phyloP scores from a whole-genome alignment of 768 basidiomycete genomes.

The Artomyces pyxidatus region DNA sequence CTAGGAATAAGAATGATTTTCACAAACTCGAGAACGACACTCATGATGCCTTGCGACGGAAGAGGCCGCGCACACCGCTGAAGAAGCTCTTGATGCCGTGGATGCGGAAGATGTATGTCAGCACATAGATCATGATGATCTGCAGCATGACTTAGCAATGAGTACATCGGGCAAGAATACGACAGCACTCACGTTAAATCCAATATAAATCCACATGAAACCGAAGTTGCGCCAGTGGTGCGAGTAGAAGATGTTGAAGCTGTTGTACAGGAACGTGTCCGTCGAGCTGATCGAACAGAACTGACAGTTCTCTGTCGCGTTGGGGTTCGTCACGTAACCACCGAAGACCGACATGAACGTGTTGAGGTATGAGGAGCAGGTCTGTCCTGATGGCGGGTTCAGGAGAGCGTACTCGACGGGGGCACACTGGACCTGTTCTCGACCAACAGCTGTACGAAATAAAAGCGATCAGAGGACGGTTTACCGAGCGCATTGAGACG shows the following conservation, averaged over 20 bases:
- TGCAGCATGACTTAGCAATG: slow-evolving; percentile 15
- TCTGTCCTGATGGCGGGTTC: slow-evolving; percentile 34
- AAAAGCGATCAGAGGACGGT: neutral
- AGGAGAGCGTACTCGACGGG: slow-evolving; percentile 54
- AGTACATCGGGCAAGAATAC: neutral
- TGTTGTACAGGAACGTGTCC: slow-evolving; percentile 44
- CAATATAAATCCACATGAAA: slow-evolving; percentile 33
- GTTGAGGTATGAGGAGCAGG: slow-evolving; percentile 39
- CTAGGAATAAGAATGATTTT: too few species aligned
- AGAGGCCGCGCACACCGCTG: neutral
- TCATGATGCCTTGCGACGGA: neutral
- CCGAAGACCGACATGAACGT: slow-evolving; percentile 33
- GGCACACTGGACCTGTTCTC: slow-evolving; percentile 44
- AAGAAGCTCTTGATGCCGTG: slow-evolving; percentile 15
- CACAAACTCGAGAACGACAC: too few species aligned
- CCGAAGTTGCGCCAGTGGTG: slow-evolving; percentile 42
- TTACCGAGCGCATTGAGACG: too few species aligned
- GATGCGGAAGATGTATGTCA: slow-evolving; percentile 55
- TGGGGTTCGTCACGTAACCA: slow-evolving; percentile 40
- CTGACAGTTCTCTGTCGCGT: slow-evolving; percentile 30
- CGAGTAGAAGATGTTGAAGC: slow-evolving; percentile 56
- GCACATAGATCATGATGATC: slow-evolving; percentile 36
- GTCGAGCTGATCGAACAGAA: slow-evolving; percentile 54
- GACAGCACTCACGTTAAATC: slow-evolving; percentile 34
- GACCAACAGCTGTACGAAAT: slow-evolving; percentile 38